Conservation (phyloP, 2,329 filamentous ascomycete species). For the Paramyrothecium sp. region DNA sequence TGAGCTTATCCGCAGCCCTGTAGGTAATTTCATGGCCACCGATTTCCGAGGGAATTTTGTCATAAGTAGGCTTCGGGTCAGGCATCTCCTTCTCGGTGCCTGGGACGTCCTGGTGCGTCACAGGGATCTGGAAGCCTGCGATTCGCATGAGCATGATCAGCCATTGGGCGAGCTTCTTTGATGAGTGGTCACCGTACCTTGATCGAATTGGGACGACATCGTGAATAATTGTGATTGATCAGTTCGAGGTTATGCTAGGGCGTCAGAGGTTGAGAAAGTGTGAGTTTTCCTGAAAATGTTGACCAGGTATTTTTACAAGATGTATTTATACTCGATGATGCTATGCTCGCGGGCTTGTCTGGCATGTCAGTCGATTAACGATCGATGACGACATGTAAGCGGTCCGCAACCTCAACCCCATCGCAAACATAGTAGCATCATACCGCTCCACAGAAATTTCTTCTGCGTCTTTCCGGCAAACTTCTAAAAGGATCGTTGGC, state of each 20-base stretch:
- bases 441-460: not conserved
- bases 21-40: conserved; percentile 70
- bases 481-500: not conserved
- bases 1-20: conserved; percentile 72
- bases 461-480: not conserved
- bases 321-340: conserved; percentile 6
- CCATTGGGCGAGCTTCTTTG: not conserved
- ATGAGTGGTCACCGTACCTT: conserved; percentile 9
- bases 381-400: conserved; percentile 18
- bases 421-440: not conserved
- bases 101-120: conserved; percentile 25
- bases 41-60: conserved; percentile 61
- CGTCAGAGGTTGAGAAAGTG: not conserved
- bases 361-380: conserved; percentile 15
- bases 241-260: not conserved
- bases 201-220: conserved; percentile 21
- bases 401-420: not conserved
- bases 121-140: conserved; percentile 31
- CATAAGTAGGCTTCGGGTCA: conserved; percentile 51
- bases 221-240: conserved; percentile 3
- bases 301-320: not conserved
- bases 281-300: not conserved
- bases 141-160: conserved; percentile 14
- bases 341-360: conserved; percentile 12
- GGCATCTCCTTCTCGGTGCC: conserved; percentile 26